Base-by-base conservation (phyloP, 176 grass and related monocot genomes). In the Ampelocalamus luodianensis region DNA sequence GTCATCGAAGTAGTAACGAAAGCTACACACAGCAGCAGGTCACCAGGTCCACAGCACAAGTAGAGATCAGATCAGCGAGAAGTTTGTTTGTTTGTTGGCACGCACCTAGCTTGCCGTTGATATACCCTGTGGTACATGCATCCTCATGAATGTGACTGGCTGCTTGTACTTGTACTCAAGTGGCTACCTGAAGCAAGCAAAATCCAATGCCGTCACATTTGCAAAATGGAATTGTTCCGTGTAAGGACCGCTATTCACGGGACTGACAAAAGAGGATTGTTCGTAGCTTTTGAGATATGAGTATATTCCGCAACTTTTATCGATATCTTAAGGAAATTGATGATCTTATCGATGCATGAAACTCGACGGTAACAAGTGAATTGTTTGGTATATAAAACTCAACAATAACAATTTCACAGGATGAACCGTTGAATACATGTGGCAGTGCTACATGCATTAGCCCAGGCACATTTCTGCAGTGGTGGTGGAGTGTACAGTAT, bases 1-100 rank as follows among this genome's bases (percentile, higher is more conserved):
- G 44, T 82, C 83, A 78, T 78, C 49, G 55, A 77, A 82, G 44
- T 15, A 64, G 62, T 32, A 72, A 15, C 44, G 79, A 83, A 73
- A 86, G 79, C 72, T 86, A 86, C 53, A 38, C 27, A 17, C 65
- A 54, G 23, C 55, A 26, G 79, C 24, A 60, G 11, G 68, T 74
- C 68, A 10, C 29, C 38, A 46, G 68, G 68, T 48, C 68, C 83
- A 77, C 72, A 36, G 43, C n/a, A 27, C 43, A 67, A 66, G 26
- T 5, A 87, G 70, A 81, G 36, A 24, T 34, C 29, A 80, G 32
- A 32, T 27, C 34, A 42, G 46, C 46, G 69, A 74, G 7, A 7
- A 32, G 68, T 56, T 48, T 51, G 67, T 22, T 24, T 68, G 68
- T 53, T 84, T 82, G 65, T 64, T 82, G n/a, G 38, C 37, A 27